Evolutionary conservation across 2,329 filamentous ascomycete genomes (phyloP).

Genomic region (Raffaelea arxii): DNA sequence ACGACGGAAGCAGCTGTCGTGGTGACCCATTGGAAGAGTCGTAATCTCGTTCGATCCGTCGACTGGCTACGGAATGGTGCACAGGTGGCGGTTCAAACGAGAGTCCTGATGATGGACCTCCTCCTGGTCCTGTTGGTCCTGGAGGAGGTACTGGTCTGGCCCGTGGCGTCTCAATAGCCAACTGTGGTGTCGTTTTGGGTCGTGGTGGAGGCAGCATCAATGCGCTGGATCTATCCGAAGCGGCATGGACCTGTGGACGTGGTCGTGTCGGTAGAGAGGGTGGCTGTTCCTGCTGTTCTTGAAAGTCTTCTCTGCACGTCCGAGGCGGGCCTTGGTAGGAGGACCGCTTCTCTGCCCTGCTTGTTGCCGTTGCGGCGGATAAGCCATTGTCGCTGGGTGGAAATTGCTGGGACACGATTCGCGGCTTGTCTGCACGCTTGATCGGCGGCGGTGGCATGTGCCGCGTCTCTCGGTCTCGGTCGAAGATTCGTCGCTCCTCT

Average conservation of each 20-base stretch:
- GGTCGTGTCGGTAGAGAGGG: slow-evolving; percentile 40
- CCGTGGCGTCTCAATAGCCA: background rate
- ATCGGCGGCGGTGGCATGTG: slow-evolving; percentile 61
- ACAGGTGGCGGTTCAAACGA: slow-evolving; percentile 42
- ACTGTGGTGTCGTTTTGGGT: background rate
- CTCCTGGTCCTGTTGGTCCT: too few relatives aligned
- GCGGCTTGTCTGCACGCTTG: slow-evolving; percentile 65
- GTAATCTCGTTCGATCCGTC: slow-evolving; percentile 35
- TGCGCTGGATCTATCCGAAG: slow-evolving; percentile 5
- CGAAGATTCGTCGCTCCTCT: too few relatives aligned
- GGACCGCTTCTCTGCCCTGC: slow-evolving; percentile 39
- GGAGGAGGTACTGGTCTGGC: too few relatives aligned
- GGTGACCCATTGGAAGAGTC: background rate
- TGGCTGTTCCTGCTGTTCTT: slow-evolving; percentile 38
- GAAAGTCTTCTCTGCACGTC: slow-evolving; percentile 51
- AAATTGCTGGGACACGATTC: slow-evolving; percentile 21
- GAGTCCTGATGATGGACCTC: too few relatives aligned
- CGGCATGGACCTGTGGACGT: slow-evolving; percentile 35
- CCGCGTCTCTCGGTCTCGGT: too few relatives aligned
- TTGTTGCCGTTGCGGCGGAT: background rate
- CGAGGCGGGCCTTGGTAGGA: slow-evolving; percentile 82
- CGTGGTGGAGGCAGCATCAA: slow-evolving; percentile 4
- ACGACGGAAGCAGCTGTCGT: too few relatives aligned
- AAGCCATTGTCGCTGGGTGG: background rate
- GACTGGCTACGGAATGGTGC: slow-evolving; percentile 37